phyloP scores from a whole-genome alignment of 176 grass and related monocot genomes.

The Bolboschoenus planiculmis region DNA sequence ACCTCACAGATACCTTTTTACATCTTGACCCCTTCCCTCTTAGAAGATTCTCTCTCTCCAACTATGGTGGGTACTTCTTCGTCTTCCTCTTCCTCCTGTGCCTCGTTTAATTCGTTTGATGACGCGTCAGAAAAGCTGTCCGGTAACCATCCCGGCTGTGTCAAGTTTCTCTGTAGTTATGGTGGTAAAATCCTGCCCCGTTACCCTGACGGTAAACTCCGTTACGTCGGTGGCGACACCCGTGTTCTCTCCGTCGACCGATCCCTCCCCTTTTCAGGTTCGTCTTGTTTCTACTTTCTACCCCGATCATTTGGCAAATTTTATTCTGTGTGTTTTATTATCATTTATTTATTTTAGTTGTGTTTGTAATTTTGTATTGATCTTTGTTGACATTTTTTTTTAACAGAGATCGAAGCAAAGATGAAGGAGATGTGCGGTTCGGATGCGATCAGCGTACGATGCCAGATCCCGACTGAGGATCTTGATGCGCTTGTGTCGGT shows the following conservation, averaged over 20 bases:
- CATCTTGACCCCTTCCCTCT: not conserved
- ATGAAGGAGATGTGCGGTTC: conserved; percentile 54
- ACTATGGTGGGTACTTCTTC: conserved; percentile 17
- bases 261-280: conserved; percentile 45
- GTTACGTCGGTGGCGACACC: conserved; percentile 70
- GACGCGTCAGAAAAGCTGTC: not conserved
- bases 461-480: conserved; percentile 81
- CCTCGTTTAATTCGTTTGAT: conserved; percentile 18
- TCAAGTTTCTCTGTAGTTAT: conserved; percentile 84
- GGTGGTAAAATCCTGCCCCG: conserved; percentile 72
- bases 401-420: conserved; percentile 56
- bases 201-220: conserved; percentile 58
- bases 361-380: not conserved
- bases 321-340: not conserved
- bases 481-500: conserved; percentile 77
- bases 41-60: too few relatives aligned
- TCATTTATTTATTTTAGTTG: not conserved
- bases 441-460: conserved; percentile 39
- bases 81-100: not conserved
- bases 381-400: not conserved
- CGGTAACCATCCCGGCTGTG: not conserved
- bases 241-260: conserved; percentile 58
- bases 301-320: not conserved
- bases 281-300: not conserved
- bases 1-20: not conserved